Conservation (phyloP, 192 early-diverging fungal genomes). For the Jimgerdemannia flammicorona region DNA sequence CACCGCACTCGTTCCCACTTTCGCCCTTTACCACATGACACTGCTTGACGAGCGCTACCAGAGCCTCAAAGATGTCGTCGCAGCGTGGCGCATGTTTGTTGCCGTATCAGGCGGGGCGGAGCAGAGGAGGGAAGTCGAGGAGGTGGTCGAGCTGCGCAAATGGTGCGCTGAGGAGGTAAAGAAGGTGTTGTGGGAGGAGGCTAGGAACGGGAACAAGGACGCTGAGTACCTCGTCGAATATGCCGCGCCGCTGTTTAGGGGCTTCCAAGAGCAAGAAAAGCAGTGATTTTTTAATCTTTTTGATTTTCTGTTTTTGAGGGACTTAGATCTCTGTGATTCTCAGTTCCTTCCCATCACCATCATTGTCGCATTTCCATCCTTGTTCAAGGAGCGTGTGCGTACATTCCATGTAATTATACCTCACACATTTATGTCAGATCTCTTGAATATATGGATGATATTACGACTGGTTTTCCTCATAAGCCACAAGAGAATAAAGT, state of each 20-base stretch:
- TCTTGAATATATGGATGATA: too few relatives aligned
- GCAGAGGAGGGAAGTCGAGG: neutral
- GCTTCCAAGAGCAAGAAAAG: neutral
- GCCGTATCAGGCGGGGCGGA: constrained; percentile 16
- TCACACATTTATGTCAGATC: neutral
- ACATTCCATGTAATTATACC: neutral
- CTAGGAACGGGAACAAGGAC: neutral
- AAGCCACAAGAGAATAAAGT: too few relatives aligned
- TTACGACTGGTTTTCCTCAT: too few relatives aligned
- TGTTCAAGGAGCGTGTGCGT: too few relatives aligned
- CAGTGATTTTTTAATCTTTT: neutral
- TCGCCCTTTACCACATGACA: constrained; percentile 41
- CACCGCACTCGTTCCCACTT: constrained; percentile 26
- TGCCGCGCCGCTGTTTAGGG: neutral
- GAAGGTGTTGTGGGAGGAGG: neutral
- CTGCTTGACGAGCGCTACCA: constrained; percentile 34
- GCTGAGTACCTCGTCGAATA: neutral
- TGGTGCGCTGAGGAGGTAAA: neutral
- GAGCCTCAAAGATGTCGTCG: constrained; percentile 25
- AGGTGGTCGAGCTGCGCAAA: neutral
- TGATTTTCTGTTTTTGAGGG: neutral
- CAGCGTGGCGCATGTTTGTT: constrained; percentile 29
- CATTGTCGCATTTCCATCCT: too few relatives aligned
- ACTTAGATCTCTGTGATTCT: too few relatives aligned
- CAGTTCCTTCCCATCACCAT: too few relatives aligned